phyloP scores from a whole-genome alignment of 2,329 filamentous ascomycete genomes.

The Fusarium bulbicola region DNA sequence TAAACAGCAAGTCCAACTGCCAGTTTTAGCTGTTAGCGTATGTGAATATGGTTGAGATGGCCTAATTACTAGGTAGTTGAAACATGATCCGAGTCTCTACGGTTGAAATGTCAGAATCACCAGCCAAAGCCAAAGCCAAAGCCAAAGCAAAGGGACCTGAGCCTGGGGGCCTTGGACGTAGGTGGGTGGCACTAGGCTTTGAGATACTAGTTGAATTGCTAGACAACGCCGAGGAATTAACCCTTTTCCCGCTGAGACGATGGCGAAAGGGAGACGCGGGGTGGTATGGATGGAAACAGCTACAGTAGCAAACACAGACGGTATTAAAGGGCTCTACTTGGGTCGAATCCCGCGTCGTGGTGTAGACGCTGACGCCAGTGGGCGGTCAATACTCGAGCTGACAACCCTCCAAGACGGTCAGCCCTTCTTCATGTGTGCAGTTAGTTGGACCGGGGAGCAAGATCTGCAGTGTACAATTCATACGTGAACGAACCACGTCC shows the following conservation, averaged over 20 bases:
- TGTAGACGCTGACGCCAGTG: conserved; percentile 20
- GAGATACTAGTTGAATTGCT: not conserved
- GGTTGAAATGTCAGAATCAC: not conserved
- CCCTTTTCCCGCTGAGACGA: not conserved
- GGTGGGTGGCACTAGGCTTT: conserved; percentile 34
- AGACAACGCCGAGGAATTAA: conserved; percentile 3
- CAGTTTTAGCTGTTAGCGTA: not conserved
- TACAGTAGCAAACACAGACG: not conserved
- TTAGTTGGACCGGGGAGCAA: not conserved
- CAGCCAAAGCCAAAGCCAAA: not conserved
- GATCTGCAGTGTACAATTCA: conserved; percentile 1
- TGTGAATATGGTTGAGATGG: not conserved
- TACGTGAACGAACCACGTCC: conserved; percentile 1
- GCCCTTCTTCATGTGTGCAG: not conserved
- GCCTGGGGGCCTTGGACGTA: not conserved
- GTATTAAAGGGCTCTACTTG: not conserved
- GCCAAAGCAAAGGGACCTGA: not conserved
- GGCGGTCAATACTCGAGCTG: conserved; percentile 23
- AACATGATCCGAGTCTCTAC: not conserved
- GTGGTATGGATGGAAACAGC: not conserved
- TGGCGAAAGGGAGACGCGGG: not conserved
- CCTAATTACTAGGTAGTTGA: not conserved
- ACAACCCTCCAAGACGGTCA: not conserved
- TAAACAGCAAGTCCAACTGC: not conserved
- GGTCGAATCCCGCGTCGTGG: conserved; percentile 1